Evolutionary conservation across 805 yeast species (phyloP).

Genomic region (Pichia deserticola): DNA sequence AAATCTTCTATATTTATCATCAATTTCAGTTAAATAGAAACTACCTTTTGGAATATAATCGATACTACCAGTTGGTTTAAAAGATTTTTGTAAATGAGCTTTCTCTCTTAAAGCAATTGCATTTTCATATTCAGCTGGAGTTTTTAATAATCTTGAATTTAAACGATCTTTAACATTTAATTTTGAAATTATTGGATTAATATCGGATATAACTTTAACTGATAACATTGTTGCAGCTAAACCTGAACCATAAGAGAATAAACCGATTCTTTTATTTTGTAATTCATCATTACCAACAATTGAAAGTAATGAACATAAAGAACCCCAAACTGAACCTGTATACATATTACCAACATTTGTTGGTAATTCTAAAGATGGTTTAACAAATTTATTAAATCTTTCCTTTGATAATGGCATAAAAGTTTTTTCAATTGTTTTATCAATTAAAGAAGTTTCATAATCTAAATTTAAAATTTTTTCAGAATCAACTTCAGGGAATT

Average conservation of each 20-base stretch:
- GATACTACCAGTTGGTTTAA: slow-evolving; percentile 70
- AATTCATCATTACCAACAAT: slow-evolving; percentile 67
- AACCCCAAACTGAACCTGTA: slow-evolving; percentile 87
- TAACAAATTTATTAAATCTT: slow-evolving; percentile 57
- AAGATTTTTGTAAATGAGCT: slow-evolving; percentile 75
- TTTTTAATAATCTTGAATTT: slow-evolving; percentile 50
- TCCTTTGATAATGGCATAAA: slow-evolving; percentile 75
- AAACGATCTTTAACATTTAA: slow-evolving; percentile 66
- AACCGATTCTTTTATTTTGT: slow-evolving; percentile 78
- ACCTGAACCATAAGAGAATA: slow-evolving; percentile 98
- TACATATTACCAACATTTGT: slow-evolving; percentile 98
- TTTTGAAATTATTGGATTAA: slow-evolving; percentile 52
- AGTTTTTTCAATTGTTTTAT: slow-evolving; percentile 75
- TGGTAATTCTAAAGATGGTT: slow-evolving; percentile 77
- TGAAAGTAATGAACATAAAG: slow-evolving; percentile 73
- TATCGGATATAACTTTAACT: slow-evolving; percentile 72
- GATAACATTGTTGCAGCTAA: slow-evolving; percentile 87
- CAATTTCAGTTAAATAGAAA: slow-evolving; percentile 76
- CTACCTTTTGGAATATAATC: slow-evolving; percentile 69
- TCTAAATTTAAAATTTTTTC: slow-evolving; percentile 40
- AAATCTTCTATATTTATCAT: slow-evolving; percentile 81
- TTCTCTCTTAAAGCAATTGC: slow-evolving; percentile 83
- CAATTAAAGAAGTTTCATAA: slow-evolving; percentile 73
- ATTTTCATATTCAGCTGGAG: slow-evolving; percentile 77
- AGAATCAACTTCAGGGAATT: slow-evolving; percentile 51